Conservation (phyloP, 129 eudicot genomes). For the Pittosporum tobira region DNA sequence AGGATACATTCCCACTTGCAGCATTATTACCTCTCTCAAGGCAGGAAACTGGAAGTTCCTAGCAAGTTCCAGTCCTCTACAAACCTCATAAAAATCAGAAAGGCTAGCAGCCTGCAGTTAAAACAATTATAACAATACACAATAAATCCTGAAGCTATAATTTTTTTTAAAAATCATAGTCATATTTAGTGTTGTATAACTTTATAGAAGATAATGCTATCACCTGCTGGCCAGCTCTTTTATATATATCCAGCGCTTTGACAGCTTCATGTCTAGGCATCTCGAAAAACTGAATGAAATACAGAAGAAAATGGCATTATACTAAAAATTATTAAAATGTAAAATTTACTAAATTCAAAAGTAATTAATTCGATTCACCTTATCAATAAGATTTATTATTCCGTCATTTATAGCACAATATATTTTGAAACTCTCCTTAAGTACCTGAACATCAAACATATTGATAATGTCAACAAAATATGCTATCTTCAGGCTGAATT, state of each 20-base stretch:
- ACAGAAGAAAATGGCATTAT: not conserved
- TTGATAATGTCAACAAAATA: not conserved
- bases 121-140: not conserved
- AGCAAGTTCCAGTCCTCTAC: conserved; percentile 95
- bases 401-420: conserved; percentile 97
- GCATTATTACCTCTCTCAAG: conserved; percentile 66
- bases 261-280: conserved; percentile 99
- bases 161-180: not conserved
- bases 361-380: conserved; percentile 39
- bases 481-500: not conserved
- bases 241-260: conserved; percentile 83
- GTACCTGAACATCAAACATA: conserved; percentile 41
- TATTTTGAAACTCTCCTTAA: conserved; percentile 93
- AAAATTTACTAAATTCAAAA: not conserved
- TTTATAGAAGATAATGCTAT: not conserved
- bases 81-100: conserved; percentile 84
- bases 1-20: not conserved
- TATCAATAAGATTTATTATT: conserved; percentile 91
- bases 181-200: not conserved
- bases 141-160: not conserved
- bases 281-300: conserved; percentile 71
- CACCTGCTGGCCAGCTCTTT: conserved; percentile 98
- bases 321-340: not conserved
- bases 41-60: conserved; percentile 89
- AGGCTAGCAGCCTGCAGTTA: conserved; percentile 74